phyloP scores from a whole-genome alignment of 306 rosid genomes.

The Ochetophila trinervis region DNA sequence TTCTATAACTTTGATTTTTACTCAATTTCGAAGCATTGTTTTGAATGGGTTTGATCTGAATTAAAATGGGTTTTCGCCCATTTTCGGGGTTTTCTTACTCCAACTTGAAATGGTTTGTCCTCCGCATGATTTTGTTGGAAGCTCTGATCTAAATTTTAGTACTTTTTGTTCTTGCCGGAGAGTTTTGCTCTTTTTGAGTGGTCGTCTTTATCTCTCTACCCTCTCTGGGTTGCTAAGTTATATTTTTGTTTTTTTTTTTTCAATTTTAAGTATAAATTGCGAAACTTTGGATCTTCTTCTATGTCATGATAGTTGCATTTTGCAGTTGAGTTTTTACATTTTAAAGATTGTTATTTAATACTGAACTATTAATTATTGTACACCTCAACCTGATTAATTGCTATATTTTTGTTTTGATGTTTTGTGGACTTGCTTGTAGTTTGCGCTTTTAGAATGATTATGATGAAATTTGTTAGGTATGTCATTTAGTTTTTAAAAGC shows the following conservation, averaged over 20 bases:
- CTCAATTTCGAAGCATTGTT: not conserved
- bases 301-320: not conserved
- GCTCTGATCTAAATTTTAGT: not conserved
- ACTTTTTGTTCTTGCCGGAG: not conserved
- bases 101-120: not conserved
- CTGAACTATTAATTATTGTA: not conserved
- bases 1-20: not conserved
- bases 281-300: not conserved
- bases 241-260: not conserved
- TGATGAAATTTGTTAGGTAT: not conserved
- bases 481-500: not conserved
- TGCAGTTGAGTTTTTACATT: not conserved
- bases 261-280: not conserved
- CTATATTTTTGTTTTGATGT: conserved; percentile 1
- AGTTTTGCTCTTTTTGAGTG: no score
- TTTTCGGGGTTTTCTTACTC: not conserved
- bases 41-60: not conserved
- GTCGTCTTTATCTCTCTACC: not conserved
- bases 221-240: not conserved
- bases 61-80: conserved; percentile 7
- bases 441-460: not conserved
- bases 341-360: not conserved
- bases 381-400: not conserved
- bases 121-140: not conserved
- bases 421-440: not conserved